Evolutionary conservation across 2,329 filamentous ascomycete genomes (phyloP).

Genomic region (Emericellopsis atlantica): DNA sequence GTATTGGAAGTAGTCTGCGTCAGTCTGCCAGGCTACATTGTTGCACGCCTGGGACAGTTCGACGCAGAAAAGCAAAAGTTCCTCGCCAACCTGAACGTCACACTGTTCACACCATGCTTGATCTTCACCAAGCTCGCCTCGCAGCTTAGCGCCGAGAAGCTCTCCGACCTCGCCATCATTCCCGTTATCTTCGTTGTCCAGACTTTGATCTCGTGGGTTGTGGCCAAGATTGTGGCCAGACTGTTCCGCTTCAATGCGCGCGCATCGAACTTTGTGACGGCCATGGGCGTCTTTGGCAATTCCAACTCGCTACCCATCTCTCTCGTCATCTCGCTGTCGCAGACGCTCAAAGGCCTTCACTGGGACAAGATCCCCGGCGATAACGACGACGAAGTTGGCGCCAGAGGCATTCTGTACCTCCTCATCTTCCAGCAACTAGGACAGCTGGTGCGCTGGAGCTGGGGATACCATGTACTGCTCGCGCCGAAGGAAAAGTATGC

Average conservation of each 20-base stretch:
- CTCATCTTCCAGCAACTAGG: slow-evolving; percentile 97
- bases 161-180: slow-evolving; percentile 83
- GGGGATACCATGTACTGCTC: slow-evolving; percentile 93
- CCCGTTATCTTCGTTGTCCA: slow-evolving; percentile 82
- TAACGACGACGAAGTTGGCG: slow-evolving; percentile 88
- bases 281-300: slow-evolving; percentile 96
- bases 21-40: slow-evolving; percentile 84
- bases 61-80: slow-evolving; percentile 95
- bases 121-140: slow-evolving; percentile 97
- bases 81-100: slow-evolving; percentile 89
- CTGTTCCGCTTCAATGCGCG: slow-evolving; percentile 73
- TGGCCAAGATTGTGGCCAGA: slow-evolving; percentile 58
- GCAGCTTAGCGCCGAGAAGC: slow-evolving; percentile 82
- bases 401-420: slow-evolving; percentile 86
- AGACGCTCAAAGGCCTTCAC: slow-evolving; percentile 82
- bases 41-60: slow-evolving; percentile 83
- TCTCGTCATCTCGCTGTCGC: slow-evolving; percentile 82
- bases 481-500: slow-evolving; percentile 66
- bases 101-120: slow-evolving; percentile 91
- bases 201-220: slow-evolving; percentile 73
- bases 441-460: slow-evolving; percentile 91
- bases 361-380: slow-evolving; percentile 88
- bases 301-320: slow-evolving; percentile 97
- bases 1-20: slow-evolving; percentile 94
- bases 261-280: slow-evolving; percentile 85